These are phyloP conservation scores for Pelargonium cotyledonis DNA, from an alignment of 441 rosid genomes.

Conservation along the genomic window DNA sequence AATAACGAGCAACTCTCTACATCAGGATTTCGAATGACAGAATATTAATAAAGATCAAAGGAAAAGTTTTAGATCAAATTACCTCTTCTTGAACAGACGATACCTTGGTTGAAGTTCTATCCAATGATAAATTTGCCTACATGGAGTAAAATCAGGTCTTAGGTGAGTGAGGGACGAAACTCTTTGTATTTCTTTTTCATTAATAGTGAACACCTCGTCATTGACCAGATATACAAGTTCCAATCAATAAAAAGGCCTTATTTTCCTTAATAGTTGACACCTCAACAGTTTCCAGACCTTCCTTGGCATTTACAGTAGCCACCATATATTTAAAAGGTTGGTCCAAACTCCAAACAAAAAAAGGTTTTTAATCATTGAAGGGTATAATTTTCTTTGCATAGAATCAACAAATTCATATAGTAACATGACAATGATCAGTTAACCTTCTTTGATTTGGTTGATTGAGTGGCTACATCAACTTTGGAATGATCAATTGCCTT, in stretches of 20 bases:
- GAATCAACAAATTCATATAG: too few species aligned
- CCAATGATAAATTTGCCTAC: slow-evolving; percentile 31
- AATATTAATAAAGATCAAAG: background rate
- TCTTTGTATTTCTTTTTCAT: background rate
- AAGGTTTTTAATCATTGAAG: too few species aligned
- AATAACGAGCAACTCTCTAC: background rate
- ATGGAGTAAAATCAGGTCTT: slow-evolving; percentile 8
- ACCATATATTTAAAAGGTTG: too few species aligned
- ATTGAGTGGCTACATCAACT: background rate
- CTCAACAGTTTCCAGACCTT: too few species aligned
- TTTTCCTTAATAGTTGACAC: background rate
- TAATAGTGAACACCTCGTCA: background rate
- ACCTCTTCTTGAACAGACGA: slow-evolving; percentile 33
- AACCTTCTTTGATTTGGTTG: background rate
- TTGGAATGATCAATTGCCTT: slow-evolving; percentile 30
- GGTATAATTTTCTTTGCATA: too few species aligned
- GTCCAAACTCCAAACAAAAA: too few species aligned
- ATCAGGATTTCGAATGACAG: background rate
- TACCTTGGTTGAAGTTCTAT: slow-evolving; percentile 23
- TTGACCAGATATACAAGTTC: background rate
- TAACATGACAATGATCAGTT: background rate
- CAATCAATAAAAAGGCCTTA: background rate
- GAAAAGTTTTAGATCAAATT: background rate
- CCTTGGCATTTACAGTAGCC: too few species aligned
- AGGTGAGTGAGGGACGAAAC: background rate